phyloP scores from a whole-genome alignment of 129 eudicot species.

The Daucus carota region DH1_v3.0 NC_030384.2:48412001-48412500 shows the following conservation, averaged over 20 bases:
- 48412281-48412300: background rate
- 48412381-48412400: background rate
- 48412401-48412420: background rate
- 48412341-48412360: background rate
- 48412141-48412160: too few species aligned
- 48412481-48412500: background rate
- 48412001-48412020: background rate
- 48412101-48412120: too few species aligned
- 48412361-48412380: background rate
- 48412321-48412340: background rate
- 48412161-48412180: too few species aligned
- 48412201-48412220: too few species aligned
- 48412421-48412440: background rate
- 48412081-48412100: too few species aligned
- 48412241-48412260: too few species aligned
- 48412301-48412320: background rate
- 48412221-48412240: too few species aligned
- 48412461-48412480: background rate
- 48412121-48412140: too few species aligned
- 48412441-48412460: background rate
- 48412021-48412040: background rate
- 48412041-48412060: background rate
- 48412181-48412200: too few species aligned
- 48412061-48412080: too few species aligned
- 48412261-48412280: conserved; percentile 18